Percentiles rank a stretch among this genome's conserved stretches.
phyloP scores from a whole-genome alignment of 2,329 filamentous ascomycete species.

The Lizonia empirigonia region DNA sequence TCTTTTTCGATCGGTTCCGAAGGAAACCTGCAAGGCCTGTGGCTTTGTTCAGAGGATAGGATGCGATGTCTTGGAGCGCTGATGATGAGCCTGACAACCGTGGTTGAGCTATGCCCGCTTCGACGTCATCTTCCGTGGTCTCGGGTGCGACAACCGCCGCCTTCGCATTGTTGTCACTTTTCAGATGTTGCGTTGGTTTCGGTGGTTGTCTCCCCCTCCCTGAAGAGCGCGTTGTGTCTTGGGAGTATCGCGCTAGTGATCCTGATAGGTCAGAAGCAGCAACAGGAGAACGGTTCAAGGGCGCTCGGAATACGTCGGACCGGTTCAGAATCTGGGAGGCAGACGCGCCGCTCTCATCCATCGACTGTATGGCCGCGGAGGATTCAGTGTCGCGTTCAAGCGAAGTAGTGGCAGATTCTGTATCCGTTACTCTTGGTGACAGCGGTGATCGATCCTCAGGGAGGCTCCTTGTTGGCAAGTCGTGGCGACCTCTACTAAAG shows the following conservation, averaged over 20 bases:
- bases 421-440: conserved; percentile 62
- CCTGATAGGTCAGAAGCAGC: conserved; percentile 33
- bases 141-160: neutral
- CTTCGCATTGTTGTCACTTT: conserved; percentile 19
- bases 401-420: conserved; percentile 77
- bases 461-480: conserved; percentile 59
- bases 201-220: conserved; percentile 24
- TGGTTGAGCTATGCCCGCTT: conserved; percentile 29
- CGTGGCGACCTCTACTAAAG: conserved; percentile 63
- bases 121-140: conserved; percentile 26
- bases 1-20: conserved; percentile 75
- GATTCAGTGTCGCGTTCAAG: conserved; percentile 76
- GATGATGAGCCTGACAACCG: conserved; percentile 54
- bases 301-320: conserved; percentile 86
- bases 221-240: conserved; percentile 47
- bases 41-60: conserved; percentile 82
- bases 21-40: conserved; percentile 83
- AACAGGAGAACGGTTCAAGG: conserved; percentile 60
- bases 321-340: conserved; percentile 88
- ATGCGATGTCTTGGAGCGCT: conserved; percentile 66
- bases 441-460: conserved; percentile 56
- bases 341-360: conserved; percentile 75
- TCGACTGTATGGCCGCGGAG: conserved; percentile 65
- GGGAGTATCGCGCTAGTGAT: conserved; percentile 37
- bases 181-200: conserved; percentile 20